Base-by-base conservation (phyloP, 2,329 filamentous ascomycete genomes). In the Epichloe gansuensis region DNA sequence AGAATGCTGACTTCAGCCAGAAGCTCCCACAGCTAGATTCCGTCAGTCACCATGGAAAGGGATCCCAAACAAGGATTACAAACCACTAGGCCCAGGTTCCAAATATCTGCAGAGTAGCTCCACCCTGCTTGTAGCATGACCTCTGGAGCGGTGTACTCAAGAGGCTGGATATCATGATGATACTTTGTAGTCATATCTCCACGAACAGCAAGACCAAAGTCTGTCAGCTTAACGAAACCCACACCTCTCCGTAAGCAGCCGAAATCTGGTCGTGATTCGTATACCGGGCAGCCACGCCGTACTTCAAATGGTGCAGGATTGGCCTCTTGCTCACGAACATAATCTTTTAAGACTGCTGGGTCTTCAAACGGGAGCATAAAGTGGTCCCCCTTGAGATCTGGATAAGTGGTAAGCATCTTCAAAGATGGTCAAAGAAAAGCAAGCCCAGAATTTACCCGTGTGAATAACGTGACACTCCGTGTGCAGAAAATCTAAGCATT, bases 71-170 rank as follows among this genome's bases (percentile, higher is more conserved):
- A 34, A 37, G 11, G 15, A 5, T 12, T 13, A 56, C 59, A 44
- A 57, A 64, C 61, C 55, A 66, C 61, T 4, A 62, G 57, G 17
- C 61, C 64, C 7, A 67, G 44, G 43, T 63, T 63, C 62, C 61
- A 63, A 15, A 63, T 63, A 49, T 67, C 65, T 9, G 59, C 60
- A n/a, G 63, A 56, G 46, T 65, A 67, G 8, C 58, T 59, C 65
- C 64, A 67, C 5, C 57, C 61, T 5, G 60, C 57, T 52, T 57
- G 58, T 7, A 67, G 58, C 53, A 65, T 56, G 5, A 65, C 63
- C 51, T 67, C 64, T 11, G 64, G 65, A 1, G 63, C 63, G 1
- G 56, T 59, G 51, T 64, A 67, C 49, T 65, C 59, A 11, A 60
- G 50, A 4, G 63, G 61, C 48, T 67, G 64, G 23, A 65, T 64